phyloP scores from a whole-genome alignment of 768 basidiomycete genomes.

The Mycena vulgaris region DNA sequence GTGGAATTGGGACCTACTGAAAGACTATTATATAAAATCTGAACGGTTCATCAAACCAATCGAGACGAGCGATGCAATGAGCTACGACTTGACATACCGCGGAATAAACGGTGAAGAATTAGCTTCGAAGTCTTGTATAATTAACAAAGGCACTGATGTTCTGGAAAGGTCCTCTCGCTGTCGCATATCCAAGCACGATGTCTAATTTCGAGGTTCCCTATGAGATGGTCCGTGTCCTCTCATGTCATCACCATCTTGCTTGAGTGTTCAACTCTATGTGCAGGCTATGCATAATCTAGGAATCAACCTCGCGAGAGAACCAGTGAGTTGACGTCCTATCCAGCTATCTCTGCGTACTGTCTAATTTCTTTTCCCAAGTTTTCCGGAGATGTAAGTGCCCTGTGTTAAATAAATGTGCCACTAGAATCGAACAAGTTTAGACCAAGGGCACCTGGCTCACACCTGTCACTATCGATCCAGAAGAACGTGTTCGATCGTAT shows the following conservation, averaged over 20 bases:
- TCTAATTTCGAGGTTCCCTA: conserved; percentile 9
- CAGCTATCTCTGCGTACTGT: neutral
- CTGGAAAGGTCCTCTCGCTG: conserved; percentile 5
- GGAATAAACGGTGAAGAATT: neutral
- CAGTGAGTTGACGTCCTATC: neutral
- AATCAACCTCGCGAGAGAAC: neutral
- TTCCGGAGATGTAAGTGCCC: conserved; percentile 20
- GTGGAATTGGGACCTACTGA: conserved; percentile 31
- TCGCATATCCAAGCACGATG: neutral
- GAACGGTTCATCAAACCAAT: conserved; percentile 17
- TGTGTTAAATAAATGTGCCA: no score
- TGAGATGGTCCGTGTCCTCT: conserved; percentile 12
- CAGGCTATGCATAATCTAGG: conserved; percentile 25
- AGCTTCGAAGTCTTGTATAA: no score
- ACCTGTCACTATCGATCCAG: conserved; percentile 22
- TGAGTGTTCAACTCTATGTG: neutral
- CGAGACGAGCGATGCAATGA: neutral
- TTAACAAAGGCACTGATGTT: neutral
- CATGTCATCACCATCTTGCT: no score
- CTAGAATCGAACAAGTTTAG: neutral
- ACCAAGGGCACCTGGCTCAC: conserved; percentile 18
- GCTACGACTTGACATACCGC: neutral
- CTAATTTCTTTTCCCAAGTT: conserved; percentile 7
- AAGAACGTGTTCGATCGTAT: conserved; percentile 20
- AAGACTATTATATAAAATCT: conserved; percentile 19